Evolutionary conservation across 2,329 filamentous ascomycete species (phyloP).

Genomic region (Phyllosticta citriasiana): DNA sequence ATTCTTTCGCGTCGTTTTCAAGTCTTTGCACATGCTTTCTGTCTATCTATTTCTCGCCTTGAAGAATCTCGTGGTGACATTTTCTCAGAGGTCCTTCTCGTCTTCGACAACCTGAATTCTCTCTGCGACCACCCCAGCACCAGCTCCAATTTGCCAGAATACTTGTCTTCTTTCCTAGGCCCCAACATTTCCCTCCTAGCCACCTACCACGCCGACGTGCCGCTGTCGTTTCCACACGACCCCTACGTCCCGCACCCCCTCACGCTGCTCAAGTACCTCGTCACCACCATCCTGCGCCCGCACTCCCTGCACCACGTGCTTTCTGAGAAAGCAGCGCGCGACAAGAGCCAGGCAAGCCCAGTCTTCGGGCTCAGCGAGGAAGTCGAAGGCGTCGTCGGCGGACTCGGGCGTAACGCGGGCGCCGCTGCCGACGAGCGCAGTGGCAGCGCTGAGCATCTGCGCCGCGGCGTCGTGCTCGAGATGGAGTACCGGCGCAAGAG

Average conservation of each 20-base stretch:
- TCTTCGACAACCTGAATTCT: conserved; percentile 71
- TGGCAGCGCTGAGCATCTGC: background rate
- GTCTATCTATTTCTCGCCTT: background rate
- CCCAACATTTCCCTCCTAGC: conserved; percentile 63
- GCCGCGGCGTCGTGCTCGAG: conserved; percentile 59
- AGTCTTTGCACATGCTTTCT: background rate
- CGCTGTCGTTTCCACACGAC: conserved; percentile 33
- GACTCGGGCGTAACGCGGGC: conserved; percentile 44
- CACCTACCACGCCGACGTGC: conserved; percentile 75
- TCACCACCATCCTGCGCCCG: conserved; percentile 73
- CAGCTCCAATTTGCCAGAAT: conserved; percentile 46
- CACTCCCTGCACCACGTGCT: conserved; percentile 66
- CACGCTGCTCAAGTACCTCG: conserved; percentile 67
- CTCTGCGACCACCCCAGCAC: conserved; percentile 47
- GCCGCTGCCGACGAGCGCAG: background rate
- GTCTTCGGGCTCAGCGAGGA: conserved; percentile 69
- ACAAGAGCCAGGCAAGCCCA: conserved; percentile 65
- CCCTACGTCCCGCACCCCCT: conserved; percentile 43
- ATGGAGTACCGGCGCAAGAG: conserved; percentile 82
- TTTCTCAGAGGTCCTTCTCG: conserved; percentile 56
- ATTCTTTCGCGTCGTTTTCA: background rate
- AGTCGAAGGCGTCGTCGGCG: conserved; percentile 67
- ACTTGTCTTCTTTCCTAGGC: conserved; percentile 59
- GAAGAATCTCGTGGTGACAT: background rate
- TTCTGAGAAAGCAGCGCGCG: conserved; percentile 61